phyloP scores from a whole-genome alignment of 768 basidiomycete genomes.

The Paxillus involutus region DNA sequence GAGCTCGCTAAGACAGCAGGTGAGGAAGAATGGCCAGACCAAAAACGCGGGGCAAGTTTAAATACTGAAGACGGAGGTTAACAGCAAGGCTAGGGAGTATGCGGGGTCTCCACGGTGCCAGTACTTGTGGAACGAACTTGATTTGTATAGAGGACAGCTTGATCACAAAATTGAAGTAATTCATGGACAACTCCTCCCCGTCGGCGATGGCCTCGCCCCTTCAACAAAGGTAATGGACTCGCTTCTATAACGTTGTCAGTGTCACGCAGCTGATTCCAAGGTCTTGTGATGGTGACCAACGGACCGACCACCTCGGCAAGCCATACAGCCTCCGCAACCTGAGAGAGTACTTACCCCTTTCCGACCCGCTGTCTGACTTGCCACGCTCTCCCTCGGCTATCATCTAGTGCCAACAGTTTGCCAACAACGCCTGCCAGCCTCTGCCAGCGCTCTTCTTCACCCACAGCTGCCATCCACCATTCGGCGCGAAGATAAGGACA shows the following conservation, averaged over 20 bases:
- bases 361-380: background rate
- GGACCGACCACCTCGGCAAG: conserved; percentile 9
- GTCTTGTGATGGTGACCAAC: conserved; percentile 24
- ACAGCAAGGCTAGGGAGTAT: conserved; percentile 10
- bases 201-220: conserved; percentile 17
- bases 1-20: conserved; percentile 1
- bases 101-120: conserved; percentile 32
- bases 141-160: conserved; percentile 11
- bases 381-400: background rate
- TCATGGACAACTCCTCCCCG: conserved; percentile 15
- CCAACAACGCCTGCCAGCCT: too few relatives aligned
- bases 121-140: conserved; percentile 1
- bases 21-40: conserved; percentile 1
- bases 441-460: background rate
- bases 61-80: conserved; percentile 12
- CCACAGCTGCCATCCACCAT: background rate
- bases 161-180: conserved; percentile 8
- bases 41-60: conserved; percentile 3
- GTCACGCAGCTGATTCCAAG: conserved; percentile 9
- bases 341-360: background rate
- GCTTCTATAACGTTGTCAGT: conserved; percentile 26
- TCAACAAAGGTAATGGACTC: conserved; percentile 20
- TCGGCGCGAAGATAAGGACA: conserved; percentile 15
- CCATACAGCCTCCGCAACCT: conserved; percentile 2
- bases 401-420: too few relatives aligned